Evolutionary conservation across 2,329 filamentous ascomycete species (phyloP).

Genomic region (Diplodia sapinea): DNA sequence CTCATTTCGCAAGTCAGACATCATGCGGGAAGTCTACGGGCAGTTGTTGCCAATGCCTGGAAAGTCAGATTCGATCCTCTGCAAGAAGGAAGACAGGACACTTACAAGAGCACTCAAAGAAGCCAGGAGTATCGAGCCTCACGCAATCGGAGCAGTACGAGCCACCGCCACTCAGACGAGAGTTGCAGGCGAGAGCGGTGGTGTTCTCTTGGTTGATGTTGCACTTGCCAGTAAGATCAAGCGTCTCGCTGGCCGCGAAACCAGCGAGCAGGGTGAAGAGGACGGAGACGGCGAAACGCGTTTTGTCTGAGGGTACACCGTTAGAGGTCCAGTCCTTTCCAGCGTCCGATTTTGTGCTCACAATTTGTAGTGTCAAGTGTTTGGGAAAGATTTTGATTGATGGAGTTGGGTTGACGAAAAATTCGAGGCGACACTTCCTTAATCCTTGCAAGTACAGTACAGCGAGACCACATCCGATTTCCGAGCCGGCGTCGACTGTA

Average conservation of each 20-base stretch:
- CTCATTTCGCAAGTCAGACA: no score
- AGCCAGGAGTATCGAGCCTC: conserved; percentile 6
- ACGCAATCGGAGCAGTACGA: conserved; percentile 23
- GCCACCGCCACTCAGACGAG: not conserved
- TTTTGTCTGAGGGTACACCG: not conserved
- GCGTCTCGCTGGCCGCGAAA: not conserved
- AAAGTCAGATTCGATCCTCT: not conserved
- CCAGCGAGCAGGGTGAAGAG: not conserved
- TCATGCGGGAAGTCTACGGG: not conserved
- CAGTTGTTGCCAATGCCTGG: not conserved
- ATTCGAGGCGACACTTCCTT: not conserved
- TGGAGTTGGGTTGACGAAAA: not conserved
- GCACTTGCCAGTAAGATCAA: conserved; percentile 10
- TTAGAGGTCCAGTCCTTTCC: not conserved
- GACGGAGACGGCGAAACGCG: conserved; percentile 4
- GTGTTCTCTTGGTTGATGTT: conserved; percentile 14
- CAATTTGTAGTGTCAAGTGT: no score
- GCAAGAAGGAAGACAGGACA: not conserved
- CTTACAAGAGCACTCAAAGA: conserved; percentile 10
- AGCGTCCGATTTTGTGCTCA: no score
- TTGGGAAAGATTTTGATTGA: not conserved
- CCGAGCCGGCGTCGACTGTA: not conserved
- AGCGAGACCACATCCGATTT: not conserved
- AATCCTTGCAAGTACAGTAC: not conserved
- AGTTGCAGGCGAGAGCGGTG: conserved; percentile 3